These are phyloP conservation scores for Clitopilus passeckerianus DNA, from an alignment of 768 basidiomycete genomes.

Conservation along the genomic window DNA sequence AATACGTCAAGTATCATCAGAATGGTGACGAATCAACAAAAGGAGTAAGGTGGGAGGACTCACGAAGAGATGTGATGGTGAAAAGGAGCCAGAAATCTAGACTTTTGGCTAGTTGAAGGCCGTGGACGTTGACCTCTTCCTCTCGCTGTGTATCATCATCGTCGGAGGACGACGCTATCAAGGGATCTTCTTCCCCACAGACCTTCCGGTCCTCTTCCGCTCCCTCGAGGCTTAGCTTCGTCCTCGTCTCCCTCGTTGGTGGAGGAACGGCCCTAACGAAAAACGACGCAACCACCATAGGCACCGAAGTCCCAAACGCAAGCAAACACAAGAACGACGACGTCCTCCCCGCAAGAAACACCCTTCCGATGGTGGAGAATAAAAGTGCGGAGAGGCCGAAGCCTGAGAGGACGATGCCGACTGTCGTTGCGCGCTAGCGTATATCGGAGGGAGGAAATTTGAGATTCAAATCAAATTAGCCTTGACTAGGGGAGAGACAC, in stretches of 20 bases:
- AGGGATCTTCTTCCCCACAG: background rate
- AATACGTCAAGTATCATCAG: too few relatives aligned
- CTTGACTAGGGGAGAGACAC: too few relatives aligned
- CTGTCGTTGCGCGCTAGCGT: slow-evolving; percentile 64
- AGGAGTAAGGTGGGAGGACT: slow-evolving; percentile 24
- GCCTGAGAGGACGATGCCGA: slow-evolving; percentile 77
- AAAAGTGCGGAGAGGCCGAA: slow-evolving; percentile 90
- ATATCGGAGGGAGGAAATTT: too few relatives aligned
- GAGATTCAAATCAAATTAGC: too few relatives aligned
- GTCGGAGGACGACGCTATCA: background rate
- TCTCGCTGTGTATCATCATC: slow-evolving; percentile 4
- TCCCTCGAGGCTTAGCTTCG: background rate
- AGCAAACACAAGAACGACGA: slow-evolving; percentile 74
- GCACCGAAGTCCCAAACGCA: slow-evolving; percentile 70
- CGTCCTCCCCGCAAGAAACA: slow-evolving; percentile 71
- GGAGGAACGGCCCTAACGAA: slow-evolving; percentile 62
- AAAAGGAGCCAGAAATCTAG: slow-evolving; percentile 30
- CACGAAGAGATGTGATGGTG: slow-evolving; percentile 50
- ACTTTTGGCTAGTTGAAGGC: slow-evolving; percentile 12
- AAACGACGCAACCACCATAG: slow-evolving; percentile 74
- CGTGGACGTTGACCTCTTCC: slow-evolving; percentile 14
- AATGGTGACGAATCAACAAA: too few relatives aligned
- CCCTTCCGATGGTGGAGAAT: slow-evolving; percentile 73
- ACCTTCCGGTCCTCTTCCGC: background rate
- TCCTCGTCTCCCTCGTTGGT: background rate